Percentiles rank a stretch among this genome's conserved stretches.
Conservation (phyloP, 352 stramenopile species). For the Globisporangium iwayamae region DNA sequence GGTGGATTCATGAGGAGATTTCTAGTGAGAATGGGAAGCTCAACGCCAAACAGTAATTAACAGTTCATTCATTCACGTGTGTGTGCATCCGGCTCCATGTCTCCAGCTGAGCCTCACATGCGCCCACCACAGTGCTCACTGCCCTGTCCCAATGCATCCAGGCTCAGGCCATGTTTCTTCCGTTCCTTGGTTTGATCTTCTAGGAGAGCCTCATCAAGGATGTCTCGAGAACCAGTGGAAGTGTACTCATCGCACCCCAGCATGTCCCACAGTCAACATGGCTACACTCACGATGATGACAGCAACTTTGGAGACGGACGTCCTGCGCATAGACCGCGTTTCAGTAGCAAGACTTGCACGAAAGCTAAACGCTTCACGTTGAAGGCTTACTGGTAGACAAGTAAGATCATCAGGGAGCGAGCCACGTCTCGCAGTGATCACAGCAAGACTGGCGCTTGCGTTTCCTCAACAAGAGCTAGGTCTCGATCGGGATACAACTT, state of each 20-base stretch:
- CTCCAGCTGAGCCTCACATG: not conserved
- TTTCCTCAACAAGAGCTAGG: not conserved
- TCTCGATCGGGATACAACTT: not conserved
- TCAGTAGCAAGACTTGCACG: no score
- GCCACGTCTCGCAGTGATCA: not conserved
- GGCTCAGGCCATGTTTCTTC: not conserved
- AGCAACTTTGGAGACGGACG: not conserved
- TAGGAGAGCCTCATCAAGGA: not conserved
- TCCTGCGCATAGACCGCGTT: no score
- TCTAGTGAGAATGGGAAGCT: no score
- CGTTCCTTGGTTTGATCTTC: not conserved
- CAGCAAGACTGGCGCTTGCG: not conserved
- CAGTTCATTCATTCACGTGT: not conserved
- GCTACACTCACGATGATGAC: not conserved
- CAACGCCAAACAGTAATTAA: no score
- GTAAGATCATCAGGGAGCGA: not conserved
- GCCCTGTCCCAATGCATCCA: not conserved
- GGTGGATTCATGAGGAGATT: no score
- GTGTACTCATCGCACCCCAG: not conserved
- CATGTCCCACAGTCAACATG: not conserved
- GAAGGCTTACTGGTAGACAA: no score
- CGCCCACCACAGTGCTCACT: no score
- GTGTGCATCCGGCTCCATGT: not conserved
- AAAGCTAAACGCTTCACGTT: no score
- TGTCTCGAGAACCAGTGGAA: not conserved